Evolutionary conservation across 1,284 basidiomycete species (phyloP).

Genomic region (Rhodotorula mucilaginosa): DNA sequence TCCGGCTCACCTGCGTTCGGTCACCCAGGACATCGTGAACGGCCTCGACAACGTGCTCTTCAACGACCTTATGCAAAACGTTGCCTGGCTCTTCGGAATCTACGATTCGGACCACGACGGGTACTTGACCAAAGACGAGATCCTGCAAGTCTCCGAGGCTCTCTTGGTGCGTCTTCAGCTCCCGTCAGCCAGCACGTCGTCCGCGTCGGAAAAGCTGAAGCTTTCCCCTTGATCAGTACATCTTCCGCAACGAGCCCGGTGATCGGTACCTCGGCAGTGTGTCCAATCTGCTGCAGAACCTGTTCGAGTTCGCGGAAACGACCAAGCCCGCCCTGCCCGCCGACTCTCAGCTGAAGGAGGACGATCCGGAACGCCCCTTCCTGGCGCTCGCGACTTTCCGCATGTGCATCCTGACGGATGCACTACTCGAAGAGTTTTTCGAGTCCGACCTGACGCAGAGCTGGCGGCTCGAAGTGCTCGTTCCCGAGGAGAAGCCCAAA

Average conservation of each 20-base stretch:
- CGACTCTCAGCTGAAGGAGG: neutral
- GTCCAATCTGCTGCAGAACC: slow-evolving; percentile 92
- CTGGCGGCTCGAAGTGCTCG: slow-evolving; percentile 73
- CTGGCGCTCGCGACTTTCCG: slow-evolving; percentile 68
- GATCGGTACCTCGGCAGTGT: slow-evolving; percentile 95
- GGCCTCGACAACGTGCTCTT: slow-evolving; percentile 91
- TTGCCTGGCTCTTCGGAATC: slow-evolving; percentile 96
- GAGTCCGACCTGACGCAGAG: slow-evolving; percentile 81
- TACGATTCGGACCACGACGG: slow-evolving; percentile 96
- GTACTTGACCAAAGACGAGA: slow-evolving; percentile 91
- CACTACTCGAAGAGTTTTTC: slow-evolving; percentile 91
- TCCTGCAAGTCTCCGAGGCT: slow-evolving; percentile 84
- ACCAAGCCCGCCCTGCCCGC: slow-evolving; percentile 21
- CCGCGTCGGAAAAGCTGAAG: too few species aligned
- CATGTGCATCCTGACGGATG: slow-evolving; percentile 94
- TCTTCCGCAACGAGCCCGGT: slow-evolving; percentile 95
- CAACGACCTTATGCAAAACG: slow-evolving; percentile 95
- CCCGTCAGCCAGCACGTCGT: neutral
- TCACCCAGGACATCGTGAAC: slow-evolving; percentile 73
- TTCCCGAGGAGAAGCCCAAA: slow-evolving; percentile 56
- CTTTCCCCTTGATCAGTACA: slow-evolving; percentile 63
- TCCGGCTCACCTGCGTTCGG: neutral
- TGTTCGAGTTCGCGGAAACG: slow-evolving; percentile 92
- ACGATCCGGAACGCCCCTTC: slow-evolving; percentile 43
- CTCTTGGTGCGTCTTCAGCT: slow-evolving; percentile 64